A percentile compares a stretch with the other conserved stretches of the same genome.
These are phyloP conservation scores for Chimonanthus salicifolius DNA, from an alignment of 164 flowering plant genomes.

Conservation along the genomic window DNA sequence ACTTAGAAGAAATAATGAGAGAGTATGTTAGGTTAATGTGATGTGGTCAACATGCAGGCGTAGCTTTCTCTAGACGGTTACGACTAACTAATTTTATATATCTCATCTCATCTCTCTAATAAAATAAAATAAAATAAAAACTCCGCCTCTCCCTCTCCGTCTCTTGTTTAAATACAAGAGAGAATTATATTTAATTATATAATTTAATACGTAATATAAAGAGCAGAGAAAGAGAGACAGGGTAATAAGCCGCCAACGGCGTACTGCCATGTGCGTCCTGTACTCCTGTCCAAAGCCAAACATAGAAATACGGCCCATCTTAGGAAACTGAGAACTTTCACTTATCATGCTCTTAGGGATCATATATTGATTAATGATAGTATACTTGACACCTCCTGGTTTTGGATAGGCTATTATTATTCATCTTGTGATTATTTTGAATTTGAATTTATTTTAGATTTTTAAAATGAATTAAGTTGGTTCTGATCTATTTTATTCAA, in stretches of 20 bases:
- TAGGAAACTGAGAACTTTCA: no score
- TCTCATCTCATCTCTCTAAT: background rate
- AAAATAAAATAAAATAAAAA: background rate
- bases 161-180: background rate
- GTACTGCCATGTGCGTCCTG: slow-evolving; percentile 1
- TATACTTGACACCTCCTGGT: no score
- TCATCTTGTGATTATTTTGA: no score
- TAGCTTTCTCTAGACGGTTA: slow-evolving; percentile 6
- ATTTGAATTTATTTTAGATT: no score
- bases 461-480: no score
- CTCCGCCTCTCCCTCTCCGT: background rate
- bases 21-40: no score
- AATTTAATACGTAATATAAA: background rate
- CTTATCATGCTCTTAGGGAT: no score
- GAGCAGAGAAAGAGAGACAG: background rate
- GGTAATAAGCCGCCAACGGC: slow-evolving; percentile 10
- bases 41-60: slow-evolving; percentile 11
- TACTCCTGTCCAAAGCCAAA: background rate
- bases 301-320: no score
- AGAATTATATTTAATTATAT: background rate
- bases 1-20: no score
- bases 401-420: no score
- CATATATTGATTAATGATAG: no score
- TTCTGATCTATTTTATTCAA: no score
- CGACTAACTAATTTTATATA: background rate